These are phyloP conservation scores for Mucor irregularis DNA, from an alignment of 371 early-diverging fungal genomes.

Conservation along the genomic window DNA sequence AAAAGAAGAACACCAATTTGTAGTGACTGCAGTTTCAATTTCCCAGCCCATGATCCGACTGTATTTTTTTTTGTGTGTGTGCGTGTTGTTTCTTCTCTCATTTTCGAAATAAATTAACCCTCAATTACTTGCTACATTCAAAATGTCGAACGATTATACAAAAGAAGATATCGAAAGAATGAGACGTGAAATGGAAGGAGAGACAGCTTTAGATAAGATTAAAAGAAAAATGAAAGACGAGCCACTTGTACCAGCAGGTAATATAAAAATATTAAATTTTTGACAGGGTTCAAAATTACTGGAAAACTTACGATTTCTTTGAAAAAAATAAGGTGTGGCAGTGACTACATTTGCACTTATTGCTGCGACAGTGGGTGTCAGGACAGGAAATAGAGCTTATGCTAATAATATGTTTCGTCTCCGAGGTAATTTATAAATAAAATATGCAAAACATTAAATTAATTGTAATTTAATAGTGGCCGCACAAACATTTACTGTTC, in stretches of 20 bases:
- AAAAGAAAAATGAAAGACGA: conserved; percentile 50
- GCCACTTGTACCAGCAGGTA: conserved; percentile 55
- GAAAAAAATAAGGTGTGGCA: conserved; percentile 37
- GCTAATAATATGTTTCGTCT: conserved; percentile 55
- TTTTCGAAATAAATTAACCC: background rate
- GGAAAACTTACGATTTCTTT: background rate
- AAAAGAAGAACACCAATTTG: conserved; percentile 19
- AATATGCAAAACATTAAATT: background rate
- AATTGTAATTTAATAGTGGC: conserved; percentile 28
- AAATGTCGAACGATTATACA: conserved; percentile 19
- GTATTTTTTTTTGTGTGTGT: background rate
- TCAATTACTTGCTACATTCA: background rate
- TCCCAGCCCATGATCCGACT: background rate
- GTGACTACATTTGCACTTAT: conserved; percentile 53
- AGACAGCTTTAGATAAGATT: conserved; percentile 43
- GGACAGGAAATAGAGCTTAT: conserved; percentile 46
- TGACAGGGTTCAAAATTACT: background rate
- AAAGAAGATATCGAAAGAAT: conserved; percentile 44
- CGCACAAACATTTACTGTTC: conserved; percentile 47
- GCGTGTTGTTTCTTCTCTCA: background rate
- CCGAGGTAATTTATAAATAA: conserved; percentile 35
- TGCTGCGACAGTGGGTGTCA: conserved; percentile 52
- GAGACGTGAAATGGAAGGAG: conserved; percentile 39
- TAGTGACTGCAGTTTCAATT: background rate
- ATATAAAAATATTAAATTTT: background rate